Percentiles rank a stretch among this genome's conserved stretches.
These are phyloP conservation scores for Calonectria montana DNA, from an alignment of 2,329 filamentous ascomycete genomes.

Conservation along the genomic window DNA sequence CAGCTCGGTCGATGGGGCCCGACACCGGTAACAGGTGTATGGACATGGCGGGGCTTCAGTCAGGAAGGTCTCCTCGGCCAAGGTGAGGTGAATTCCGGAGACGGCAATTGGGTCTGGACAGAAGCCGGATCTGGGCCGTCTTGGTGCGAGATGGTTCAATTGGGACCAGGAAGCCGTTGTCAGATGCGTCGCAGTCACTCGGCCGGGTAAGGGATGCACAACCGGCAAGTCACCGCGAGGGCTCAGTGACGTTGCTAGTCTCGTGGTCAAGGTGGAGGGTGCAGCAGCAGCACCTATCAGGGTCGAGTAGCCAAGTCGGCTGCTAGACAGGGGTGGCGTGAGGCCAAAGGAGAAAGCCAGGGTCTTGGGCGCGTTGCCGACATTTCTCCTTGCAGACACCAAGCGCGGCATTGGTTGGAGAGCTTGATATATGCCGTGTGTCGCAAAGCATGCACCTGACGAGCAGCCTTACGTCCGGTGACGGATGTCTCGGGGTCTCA, in stretches of 20 bases:
- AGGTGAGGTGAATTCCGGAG: not conserved
- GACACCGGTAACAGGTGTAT: conserved; percentile 23
- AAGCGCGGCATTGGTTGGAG: not conserved
- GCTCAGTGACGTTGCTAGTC: conserved; percentile 23
- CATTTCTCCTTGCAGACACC: conserved; percentile 25
- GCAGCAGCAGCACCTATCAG: conserved; percentile 38
- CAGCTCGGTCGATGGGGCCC: conserved; percentile 40
- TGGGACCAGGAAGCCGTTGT: not conserved
- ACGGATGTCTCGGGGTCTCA: conserved; percentile 5
- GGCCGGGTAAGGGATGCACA: conserved; percentile 8
- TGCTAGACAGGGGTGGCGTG: conserved; percentile 23
- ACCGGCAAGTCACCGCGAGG: conserved; percentile 37
- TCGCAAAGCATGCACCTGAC: not conserved
- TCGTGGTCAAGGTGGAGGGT: conserved; percentile 18
- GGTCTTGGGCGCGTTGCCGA: conserved; percentile 26
- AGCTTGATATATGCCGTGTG: not conserved
- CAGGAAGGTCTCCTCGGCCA: not conserved
- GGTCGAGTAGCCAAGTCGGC: conserved; percentile 18
- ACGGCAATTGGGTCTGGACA: not conserved
- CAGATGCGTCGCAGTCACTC: not conserved
- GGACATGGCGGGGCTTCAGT: conserved; percentile 21
- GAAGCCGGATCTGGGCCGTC: not conserved
- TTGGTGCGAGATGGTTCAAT: not conserved
- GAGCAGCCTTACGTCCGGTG: conserved; percentile 20
- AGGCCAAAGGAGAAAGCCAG: conserved; percentile 1